These are phyloP conservation scores for Lepidium sativum DNA, from an alignment of 345 rosid species.

Conservation along the genomic window DNA sequence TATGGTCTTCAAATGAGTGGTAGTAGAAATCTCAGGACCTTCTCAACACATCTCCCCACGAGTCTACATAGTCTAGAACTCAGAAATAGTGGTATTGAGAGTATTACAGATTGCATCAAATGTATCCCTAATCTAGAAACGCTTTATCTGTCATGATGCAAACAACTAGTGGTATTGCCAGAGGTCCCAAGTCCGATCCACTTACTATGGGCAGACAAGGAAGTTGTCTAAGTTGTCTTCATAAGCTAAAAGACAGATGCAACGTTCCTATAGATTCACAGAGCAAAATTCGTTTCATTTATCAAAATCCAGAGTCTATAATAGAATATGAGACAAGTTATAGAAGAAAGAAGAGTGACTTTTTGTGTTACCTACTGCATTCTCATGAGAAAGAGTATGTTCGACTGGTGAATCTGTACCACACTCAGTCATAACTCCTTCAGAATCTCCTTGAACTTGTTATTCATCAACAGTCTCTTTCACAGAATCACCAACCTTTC, in stretches of 20 bases:
- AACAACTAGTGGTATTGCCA: background rate
- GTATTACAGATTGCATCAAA: background rate
- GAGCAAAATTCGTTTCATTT: background rate
- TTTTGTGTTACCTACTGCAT: slow-evolving; percentile 48
- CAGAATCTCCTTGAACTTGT: slow-evolving; percentile 40
- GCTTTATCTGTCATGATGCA: background rate
- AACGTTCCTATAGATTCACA: slow-evolving; percentile 64
- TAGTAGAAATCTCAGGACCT: background rate
- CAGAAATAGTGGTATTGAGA: background rate
- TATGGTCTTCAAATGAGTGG: background rate
- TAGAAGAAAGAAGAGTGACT: background rate
- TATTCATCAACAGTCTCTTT: slow-evolving; percentile 20
- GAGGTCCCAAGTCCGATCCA: background rate
- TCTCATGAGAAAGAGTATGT: slow-evolving; percentile 56
- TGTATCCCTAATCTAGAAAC: background rate
- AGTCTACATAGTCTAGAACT: background rate
- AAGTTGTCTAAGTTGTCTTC: slow-evolving; percentile 84
- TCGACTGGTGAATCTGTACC: slow-evolving; percentile 64
- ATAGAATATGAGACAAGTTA: background rate
- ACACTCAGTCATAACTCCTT: slow-evolving; percentile 85
- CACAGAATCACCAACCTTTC: slow-evolving; percentile 34
- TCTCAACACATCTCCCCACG: background rate
- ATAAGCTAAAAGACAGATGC: slow-evolving; percentile 82
- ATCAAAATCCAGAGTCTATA: background rate
- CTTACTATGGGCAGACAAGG: slow-evolving; percentile 33